Evolutionary conservation across 306 rosid species (phyloP), one percentile per base, ranked within the genome.

Genomic region (Quercus cerris): DNA sequence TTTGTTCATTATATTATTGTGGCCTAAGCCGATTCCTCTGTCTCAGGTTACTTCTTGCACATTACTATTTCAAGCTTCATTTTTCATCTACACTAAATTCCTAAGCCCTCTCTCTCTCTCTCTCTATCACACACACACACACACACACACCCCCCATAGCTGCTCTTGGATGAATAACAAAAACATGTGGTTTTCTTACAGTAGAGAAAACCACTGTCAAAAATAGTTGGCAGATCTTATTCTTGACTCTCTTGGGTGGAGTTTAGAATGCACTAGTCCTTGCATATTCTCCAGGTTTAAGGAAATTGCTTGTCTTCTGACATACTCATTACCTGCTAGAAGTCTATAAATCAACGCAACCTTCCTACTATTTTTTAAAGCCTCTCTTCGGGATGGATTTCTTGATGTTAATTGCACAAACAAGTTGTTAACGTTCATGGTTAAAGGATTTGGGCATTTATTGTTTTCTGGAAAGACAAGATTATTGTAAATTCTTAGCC

Each of bases 1-100:
- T 55, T 85, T 78, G 33, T 71, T 80, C 41, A 54, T 56, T 56
- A 62, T 35, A 51, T 78, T 27, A 14, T 23, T 54, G 71, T 78
- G 77, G 28, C 56, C 28, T 52, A 56, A 73, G 62, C 63, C 58
- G 19, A 19, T 27, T 15, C 68, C 31, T 59, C 6, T 23, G 66
- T 59, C 17, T 15, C 3, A 2, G 33, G 12, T 59, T 59, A 59
- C 15, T 59, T 59, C 66, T 23, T 23, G 17, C 66, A 59, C 17
- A 0, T 6, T 59, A 59, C 66, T 9, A 10, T n/a, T 9, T 59
- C 66, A 23, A 59, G 5, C 66, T 59, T 59, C 25, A 59, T 59
- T 59, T 59, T 12, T 49, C 54, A 49, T 49, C 17, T 49, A 49
- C 12, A 49, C 17, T 49, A 49, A 13, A 49, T 49, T 49, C 17